Percentiles rank a stretch among this genome's conserved stretches.
Evolutionary conservation across 768 basidiomycete genomes (phyloP).

Genomic region (Chalciporus pseudorubinellus): DNA sequence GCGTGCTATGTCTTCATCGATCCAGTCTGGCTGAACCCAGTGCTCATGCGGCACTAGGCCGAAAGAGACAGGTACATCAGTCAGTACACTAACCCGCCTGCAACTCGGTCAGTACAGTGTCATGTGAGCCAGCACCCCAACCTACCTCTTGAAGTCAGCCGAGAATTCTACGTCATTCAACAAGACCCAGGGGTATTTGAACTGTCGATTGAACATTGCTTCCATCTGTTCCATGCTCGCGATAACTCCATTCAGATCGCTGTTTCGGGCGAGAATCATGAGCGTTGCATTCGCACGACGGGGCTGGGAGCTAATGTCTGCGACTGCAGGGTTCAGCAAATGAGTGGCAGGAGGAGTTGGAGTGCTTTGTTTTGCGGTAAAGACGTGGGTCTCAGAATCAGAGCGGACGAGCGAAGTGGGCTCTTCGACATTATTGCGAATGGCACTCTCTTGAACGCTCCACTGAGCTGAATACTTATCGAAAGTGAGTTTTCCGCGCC

Average conservation of each 20-base stretch:
- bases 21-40: conserved; percentile 73
- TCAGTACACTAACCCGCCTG: conserved; percentile 37
- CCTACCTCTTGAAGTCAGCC: conserved; percentile 49
- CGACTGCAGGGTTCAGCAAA: not conserved
- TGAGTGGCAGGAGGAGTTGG: conserved; percentile 5
- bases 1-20: conserved; percentile 63
- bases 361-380: not conserved
- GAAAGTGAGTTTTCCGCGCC: not conserved
- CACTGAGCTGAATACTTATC: conserved; percentile 2
- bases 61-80: conserved; percentile 45
- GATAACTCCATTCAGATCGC: conserved; percentile 44
- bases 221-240: conserved; percentile 55
- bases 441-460: not conserved
- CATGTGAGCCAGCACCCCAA: not conserved
- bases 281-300: conserved; percentile 57
- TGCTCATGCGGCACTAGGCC: conserved; percentile 57
- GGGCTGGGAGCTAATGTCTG: not conserved
- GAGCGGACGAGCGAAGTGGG: not conserved
- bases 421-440: not conserved
- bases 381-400: not conserved
- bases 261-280: conserved; percentile 52
- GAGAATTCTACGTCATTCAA: conserved; percentile 61
- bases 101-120: conserved; percentile 16
- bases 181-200: conserved; percentile 61
- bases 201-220: conserved; percentile 55